Evolutionary conservation across 2,329 filamentous ascomycete species (phyloP), one percentile per base, ranked within the genome.

Genomic region (Fusarium austroafricanum): DNA sequence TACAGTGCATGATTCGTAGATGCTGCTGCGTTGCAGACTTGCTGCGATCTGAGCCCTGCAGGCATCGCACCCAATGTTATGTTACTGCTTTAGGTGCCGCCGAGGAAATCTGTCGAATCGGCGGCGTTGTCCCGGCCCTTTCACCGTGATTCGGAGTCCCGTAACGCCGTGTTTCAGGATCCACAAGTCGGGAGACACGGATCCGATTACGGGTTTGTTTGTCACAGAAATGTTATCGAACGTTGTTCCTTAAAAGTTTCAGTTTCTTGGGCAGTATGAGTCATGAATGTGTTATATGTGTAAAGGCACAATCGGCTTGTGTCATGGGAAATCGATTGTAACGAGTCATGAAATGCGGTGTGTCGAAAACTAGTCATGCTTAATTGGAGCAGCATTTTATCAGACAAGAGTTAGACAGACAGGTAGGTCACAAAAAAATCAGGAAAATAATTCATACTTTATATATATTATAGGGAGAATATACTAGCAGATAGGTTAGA

Each of bases 91-190:
- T 18, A 50, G 39, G 35, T 58, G 51, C 29, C 46, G 46, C 52
- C 47, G 40, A 40, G 50, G 26, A 15, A 39, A 39, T 26, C 64
- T 35, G 51, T 67, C 42, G 29, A 60, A 65, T 68, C 58, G 53
- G 64, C 38, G 42, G 44, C 42, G 51, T 33, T 47, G 40, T 15
- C n/a, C 45, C 54, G 60, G 50, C 17, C 18, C 9, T 52, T 37
- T 33, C 31, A 51, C 63, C 51, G 65, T 58, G 26, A 49, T 49
- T 39, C 38, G 45, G 60, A 43, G 45, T 20, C 23, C 66, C 55
- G 47, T 55, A 39, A 37, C 55, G 66, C 65, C 66, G 65, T 59
- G 56, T 62, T 69, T 68, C 66, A 58, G 45, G 66, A 39, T 45
- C 56, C 52, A 55, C 61, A 35, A 20, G 40, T 39, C 51, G 43